Conservation (phyloP, 352 stramenopile genomes). For the Aphanomyces stellatus region DNA sequence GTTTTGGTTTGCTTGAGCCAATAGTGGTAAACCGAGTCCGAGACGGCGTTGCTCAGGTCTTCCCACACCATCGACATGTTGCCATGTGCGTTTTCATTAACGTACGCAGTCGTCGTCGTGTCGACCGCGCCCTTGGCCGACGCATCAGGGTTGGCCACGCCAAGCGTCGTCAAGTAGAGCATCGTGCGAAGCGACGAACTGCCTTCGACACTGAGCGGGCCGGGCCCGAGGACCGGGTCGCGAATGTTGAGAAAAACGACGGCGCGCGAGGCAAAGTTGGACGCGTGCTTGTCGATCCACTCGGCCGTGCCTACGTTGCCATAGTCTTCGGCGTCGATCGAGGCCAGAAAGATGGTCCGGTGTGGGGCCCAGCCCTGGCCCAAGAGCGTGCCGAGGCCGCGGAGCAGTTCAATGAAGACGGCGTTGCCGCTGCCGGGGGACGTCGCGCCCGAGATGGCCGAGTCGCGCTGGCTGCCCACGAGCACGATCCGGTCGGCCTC, state of each 20-base stretch:
- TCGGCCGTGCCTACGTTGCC: constrained; percentile 68
- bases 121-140: neutral
- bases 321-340: constrained; percentile 71
- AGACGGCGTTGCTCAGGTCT: constrained; percentile 43
- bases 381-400: constrained; percentile 45
- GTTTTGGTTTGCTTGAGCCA: constrained; percentile 54
- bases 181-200: constrained; percentile 64
- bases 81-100: constrained; percentile 21
- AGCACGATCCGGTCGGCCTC: constrained; percentile 75
- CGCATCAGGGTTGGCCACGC: constrained; percentile 54
- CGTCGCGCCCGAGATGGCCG: constrained; percentile 50
- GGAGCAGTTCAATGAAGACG: constrained; percentile 65
- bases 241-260: constrained; percentile 69
- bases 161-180: constrained; percentile 60
- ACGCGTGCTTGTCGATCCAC: constrained; percentile 76
- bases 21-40: constrained; percentile 58
- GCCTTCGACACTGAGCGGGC: constrained; percentile 53
- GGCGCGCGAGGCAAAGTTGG: constrained; percentile 44
- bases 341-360: constrained; percentile 64
- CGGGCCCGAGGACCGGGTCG: constrained; percentile 58
- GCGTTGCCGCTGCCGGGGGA: constrained; percentile 62
- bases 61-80: constrained; percentile 61
- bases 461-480: constrained; percentile 55
- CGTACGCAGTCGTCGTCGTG: neutral
- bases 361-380: constrained; percentile 69